A percentile compares a stretch with the other conserved stretches of the same genome.
Evolutionary conservation across 805 yeast genomes (phyloP).

Genomic region (Dipodascus geniculatus): DNA sequence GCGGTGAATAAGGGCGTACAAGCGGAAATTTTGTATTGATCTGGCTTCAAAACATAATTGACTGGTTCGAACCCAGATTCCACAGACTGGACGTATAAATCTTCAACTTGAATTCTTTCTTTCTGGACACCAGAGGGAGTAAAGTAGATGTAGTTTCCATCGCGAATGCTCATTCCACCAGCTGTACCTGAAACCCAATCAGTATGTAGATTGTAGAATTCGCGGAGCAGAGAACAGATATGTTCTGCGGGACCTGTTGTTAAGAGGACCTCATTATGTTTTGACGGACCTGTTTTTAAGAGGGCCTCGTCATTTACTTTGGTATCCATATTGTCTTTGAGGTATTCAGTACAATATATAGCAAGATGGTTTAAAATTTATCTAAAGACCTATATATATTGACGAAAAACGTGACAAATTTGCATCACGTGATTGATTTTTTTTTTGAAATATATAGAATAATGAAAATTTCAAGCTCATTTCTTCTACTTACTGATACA

Average conservation of each 20-base stretch:
- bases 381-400: too few species aligned
- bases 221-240: conserved; percentile 69
- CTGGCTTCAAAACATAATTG: conserved; percentile 49
- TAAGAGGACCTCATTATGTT: background rate
- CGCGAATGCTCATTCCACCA: conserved; percentile 78
- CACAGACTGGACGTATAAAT: conserved; percentile 48
- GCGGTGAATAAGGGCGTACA: conserved; percentile 84
- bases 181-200: conserved; percentile 96
- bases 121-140: conserved; percentile 97
- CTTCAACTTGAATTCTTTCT: conserved; percentile 70
- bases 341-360: too few species aligned
- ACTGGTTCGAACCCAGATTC: conserved; percentile 39
- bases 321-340: too few species aligned
- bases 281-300: too few species aligned
- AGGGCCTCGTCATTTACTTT: too few species aligned
- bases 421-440: too few species aligned
- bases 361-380: too few species aligned
- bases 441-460: too few species aligned
- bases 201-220: conserved; percentile 48
- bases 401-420: too few species aligned
- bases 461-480: too few species aligned
- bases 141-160: conserved; percentile 45
- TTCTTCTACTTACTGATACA: too few species aligned
- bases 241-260: conserved; percentile 62
- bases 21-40: conserved; percentile 71